Conservation (phyloP, 106 monocot genomes). For the Apostasia shenzhenica region DNA sequence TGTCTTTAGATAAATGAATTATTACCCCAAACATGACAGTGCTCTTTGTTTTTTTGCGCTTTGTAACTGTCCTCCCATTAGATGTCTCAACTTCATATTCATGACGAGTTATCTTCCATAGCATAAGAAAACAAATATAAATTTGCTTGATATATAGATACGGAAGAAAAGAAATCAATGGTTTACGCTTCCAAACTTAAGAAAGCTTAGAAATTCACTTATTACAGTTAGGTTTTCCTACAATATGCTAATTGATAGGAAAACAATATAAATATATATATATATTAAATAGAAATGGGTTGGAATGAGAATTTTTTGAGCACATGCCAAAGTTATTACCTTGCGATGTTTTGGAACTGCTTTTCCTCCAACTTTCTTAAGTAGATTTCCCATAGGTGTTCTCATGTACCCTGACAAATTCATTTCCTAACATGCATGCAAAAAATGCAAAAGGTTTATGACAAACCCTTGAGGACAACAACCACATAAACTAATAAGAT, state of each 20-base stretch:
- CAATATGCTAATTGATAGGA: too few species aligned
- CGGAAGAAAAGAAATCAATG: too few species aligned
- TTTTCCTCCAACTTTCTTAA: slow-evolving; percentile 57
- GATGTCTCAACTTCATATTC: slow-evolving; percentile 93
- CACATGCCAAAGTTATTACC: slow-evolving; percentile 3
- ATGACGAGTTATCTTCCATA: slow-evolving; percentile 64
- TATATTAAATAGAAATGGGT: too few species aligned
- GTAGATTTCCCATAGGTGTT: slow-evolving; percentile 72
- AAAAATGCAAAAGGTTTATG: not conserved
- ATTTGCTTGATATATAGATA: too few species aligned
- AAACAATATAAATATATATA: too few species aligned
- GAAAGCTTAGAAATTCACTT: too few species aligned
- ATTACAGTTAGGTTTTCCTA: too few species aligned
- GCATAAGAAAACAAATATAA: slow-evolving; percentile 2
- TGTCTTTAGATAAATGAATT: not conserved
- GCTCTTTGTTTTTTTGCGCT: slow-evolving; percentile 79
- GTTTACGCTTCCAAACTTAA: too few species aligned
- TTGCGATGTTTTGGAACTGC: slow-evolving; percentile 75
- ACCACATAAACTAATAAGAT: not conserved
- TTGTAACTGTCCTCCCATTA: slow-evolving; percentile 75
- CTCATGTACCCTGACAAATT: slow-evolving; percentile 51
- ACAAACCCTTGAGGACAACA: not conserved
- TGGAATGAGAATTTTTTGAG: too few species aligned
- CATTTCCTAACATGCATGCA: slow-evolving; percentile 45
- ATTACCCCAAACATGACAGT: slow-evolving; percentile 76